Evolutionary conservation across 257 asterid genomes (phyloP), one percentile per base, ranked within the genome.

Genomic region (Capsicum pubescens): DNA sequence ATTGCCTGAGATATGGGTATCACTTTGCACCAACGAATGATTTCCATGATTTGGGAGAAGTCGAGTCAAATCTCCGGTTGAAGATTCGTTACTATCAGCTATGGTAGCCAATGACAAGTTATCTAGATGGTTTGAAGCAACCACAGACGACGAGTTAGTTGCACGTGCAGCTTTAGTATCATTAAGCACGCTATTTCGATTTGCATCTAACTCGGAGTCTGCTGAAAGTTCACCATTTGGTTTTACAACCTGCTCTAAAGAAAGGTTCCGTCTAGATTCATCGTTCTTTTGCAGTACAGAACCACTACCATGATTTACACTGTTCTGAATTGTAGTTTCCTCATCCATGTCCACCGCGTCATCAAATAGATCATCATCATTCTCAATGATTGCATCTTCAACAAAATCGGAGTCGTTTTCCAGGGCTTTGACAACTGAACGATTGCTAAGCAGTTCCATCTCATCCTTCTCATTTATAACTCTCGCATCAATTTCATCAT

Each of bases 351-450:
- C 92, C 36, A 32, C 79, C 84, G 71, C 74, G 63, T 79, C 87
- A 64, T 88, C 88, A 83, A 86, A 89, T 70, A 86, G 79, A 79
- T 26, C 32, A 81, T 85, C 32, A 83, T 88, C 90, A 63, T 86
- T 83, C 58, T 85, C 92, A 58, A 93, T 61, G 59, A 82, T 86
- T 86, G 85, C 96, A 83, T 93, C 97, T 87, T 95, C 97, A 54
- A 93, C 83, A 88, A 93, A 93, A 85, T 95, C 92, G 81, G 87
- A 48, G 87, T 88, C 95, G 70, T 76, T 87, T 82, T 90, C 94
- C 58, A 55, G 81, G 66, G 52, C 84, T 80, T 83, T 81, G 64
- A 77, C 88, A 83, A 87, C 91, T 39, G 87, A 81, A 79, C 82
- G 74, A 59, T 80, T 46, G 80, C 84, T 84, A 67, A 46, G 81